Evolutionary conservation across 164 flowering plant species (phyloP).

Genomic region (Aristolochia californica): DNA sequence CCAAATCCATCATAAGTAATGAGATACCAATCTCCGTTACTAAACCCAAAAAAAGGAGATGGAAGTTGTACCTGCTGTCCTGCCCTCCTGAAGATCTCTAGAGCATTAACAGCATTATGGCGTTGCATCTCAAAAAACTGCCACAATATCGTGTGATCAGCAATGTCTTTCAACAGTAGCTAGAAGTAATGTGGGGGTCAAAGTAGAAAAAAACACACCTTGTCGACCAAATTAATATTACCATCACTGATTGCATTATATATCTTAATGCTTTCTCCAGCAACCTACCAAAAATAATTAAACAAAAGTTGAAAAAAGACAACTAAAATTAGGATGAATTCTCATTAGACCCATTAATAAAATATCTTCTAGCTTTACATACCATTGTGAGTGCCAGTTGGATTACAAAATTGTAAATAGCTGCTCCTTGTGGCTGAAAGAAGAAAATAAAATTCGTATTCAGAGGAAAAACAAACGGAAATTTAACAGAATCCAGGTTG

Average conservation of each 20-base stretch:
- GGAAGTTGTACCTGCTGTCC: constrained; percentile 62
- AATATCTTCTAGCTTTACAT: constrained; percentile 7
- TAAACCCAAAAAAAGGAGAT: too few relatives aligned
- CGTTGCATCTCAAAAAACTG: constrained; percentile 99
- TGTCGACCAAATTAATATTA: constrained; percentile 82
- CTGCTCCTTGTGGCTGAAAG: constrained; percentile 94
- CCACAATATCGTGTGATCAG: constrained; percentile 4
- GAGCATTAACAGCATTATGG: constrained; percentile 68
- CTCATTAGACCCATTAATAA: neutral
- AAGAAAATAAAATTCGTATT: constrained; percentile 3
- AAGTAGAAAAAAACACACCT: constrained; percentile 42
- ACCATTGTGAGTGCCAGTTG: constrained; percentile 90
- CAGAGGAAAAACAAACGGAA: neutral
- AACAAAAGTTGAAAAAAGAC: neutral
- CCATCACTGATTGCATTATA: constrained; percentile 88
- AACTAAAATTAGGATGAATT: neutral
- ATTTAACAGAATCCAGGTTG: too few relatives aligned
- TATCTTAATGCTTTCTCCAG: constrained; percentile 79
- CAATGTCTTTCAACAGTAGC: neutral
- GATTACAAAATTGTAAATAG: constrained; percentile 65
- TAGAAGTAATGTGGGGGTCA: neutral
- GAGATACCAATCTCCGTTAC: too few relatives aligned
- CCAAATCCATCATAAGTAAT: neutral
- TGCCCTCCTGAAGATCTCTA: constrained; percentile 78
- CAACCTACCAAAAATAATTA: constrained; percentile 48